Base-by-base conservation (phyloP, 192 early-diverging fungal genomes). In the Spinellus fusiger region DNA sequence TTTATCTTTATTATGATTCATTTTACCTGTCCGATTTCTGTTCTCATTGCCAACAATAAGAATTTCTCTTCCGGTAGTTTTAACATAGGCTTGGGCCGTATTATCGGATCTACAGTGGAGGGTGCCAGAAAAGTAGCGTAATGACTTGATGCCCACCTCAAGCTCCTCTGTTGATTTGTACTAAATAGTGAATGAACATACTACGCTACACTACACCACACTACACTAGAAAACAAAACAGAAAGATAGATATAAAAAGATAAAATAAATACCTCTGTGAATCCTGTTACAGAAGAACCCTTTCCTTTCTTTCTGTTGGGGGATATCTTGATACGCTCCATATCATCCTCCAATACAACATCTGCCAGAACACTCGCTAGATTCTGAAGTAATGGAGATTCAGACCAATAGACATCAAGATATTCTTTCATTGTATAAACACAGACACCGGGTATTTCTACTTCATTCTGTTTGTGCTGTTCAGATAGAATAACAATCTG, bases 31-130 rank as follows among this genome's bases (percentile, higher is more conserved):
- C 7, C 78, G 65, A 54, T 84, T 80, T 20, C 75, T 58, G 65
- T 73, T 62, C 53, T 78, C 73, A 5, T 82, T 81, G 5, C 87
- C 87, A 2, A 75, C 64, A 49, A 89, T 77, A 3, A 85, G 66
- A 62, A 89, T 84, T 33, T 80, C 83, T 1, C 50, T 56, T 18
- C 59, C 48, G 37, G 56, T 74, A 22, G 61, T 61, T n/a, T 63
- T 61, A 25, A 81, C 71, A 50, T 69, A 78, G 0, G 79, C 79
- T 52, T 81, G 76, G 48, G 78, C 71, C 3, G 72, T 61, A 47
- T 67, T 66, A 31, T 76, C 71, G 22, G 69, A 59, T 13, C 74
- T 62, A 18, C 78, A 73, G n/a, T 54, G 63, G 13, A 81, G 34
- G 0, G 74, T 52, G 13, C 79, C 79, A 16, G 73, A 68, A 33